Conservation (phyloP, 495 filamentous ascomycete species). For the Pyronema omphalodes region DNA sequence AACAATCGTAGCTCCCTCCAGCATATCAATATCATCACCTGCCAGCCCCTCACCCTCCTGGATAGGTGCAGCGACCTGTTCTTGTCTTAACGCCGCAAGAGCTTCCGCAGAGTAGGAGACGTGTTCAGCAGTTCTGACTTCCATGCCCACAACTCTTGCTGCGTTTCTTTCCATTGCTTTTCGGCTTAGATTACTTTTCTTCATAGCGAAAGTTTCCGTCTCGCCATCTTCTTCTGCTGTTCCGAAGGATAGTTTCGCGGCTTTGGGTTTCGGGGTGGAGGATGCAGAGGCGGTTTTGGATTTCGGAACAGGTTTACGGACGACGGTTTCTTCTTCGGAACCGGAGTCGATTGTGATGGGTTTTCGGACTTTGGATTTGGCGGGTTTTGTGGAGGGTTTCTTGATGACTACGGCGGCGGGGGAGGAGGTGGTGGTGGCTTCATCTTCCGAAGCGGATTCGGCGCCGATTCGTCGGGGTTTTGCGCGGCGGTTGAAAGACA, state of each 20-base stretch:
- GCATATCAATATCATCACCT: slow-evolving; percentile 1
- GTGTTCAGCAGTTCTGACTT: slow-evolving; percentile 31
- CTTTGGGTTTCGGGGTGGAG: slow-evolving; percentile 43
- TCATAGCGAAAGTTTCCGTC: slow-evolving; percentile 44
- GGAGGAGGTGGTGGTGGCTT: background rate
- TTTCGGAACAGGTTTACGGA: background rate
- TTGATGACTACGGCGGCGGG: background rate
- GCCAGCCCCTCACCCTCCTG: slow-evolving; percentile 35
- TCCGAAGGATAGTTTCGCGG: slow-evolving; percentile 48
- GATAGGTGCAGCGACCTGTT: slow-evolving; percentile 46
- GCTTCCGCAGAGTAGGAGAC: slow-evolving; percentile 78
- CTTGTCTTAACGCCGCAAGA: slow-evolving; percentile 66
- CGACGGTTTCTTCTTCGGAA: background rate
- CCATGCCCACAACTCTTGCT: slow-evolving; percentile 21
- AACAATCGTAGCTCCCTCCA: background rate
- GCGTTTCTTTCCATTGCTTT: slow-evolving; percentile 56
- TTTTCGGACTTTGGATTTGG: background rate
- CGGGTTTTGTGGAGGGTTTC: background rate
- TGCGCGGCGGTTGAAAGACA: slow-evolving; percentile 15
- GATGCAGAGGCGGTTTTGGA: background rate
- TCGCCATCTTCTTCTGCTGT: slow-evolving; percentile 38
- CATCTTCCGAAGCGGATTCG: background rate
- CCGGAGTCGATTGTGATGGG: background rate
- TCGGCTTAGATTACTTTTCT: slow-evolving; percentile 49
- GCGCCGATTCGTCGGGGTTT: slow-evolving; percentile 26